phyloP scores from a whole-genome alignment of 495 filamentous ascomycete genomes.

The Talaromyces nanjingensis region DNA sequence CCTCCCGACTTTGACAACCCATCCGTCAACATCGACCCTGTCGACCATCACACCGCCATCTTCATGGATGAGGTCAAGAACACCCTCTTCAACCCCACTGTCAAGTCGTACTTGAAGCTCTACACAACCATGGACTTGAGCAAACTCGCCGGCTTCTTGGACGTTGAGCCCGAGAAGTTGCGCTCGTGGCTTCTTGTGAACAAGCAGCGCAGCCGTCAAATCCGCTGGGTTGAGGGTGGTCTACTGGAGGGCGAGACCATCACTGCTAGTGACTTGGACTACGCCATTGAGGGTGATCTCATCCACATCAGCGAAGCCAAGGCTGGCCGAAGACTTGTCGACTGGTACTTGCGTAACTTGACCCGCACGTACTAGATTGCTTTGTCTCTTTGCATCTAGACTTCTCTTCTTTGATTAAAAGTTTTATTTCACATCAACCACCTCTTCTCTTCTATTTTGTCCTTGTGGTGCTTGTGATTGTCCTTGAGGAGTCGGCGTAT shows the following conservation, averaged over 20 bases:
- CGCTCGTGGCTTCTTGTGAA: constrained; percentile 87
- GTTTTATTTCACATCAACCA: constrained; percentile 14
- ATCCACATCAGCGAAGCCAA: constrained; percentile 99
- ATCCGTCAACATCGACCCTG: constrained; percentile 86
- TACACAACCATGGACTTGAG: constrained; percentile 99
- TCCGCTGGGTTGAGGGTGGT: constrained; percentile 85
- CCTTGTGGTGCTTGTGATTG: constrained; percentile 16
- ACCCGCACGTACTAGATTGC: constrained; percentile 70
- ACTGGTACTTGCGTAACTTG: constrained; percentile 98
- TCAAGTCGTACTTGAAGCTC: constrained; percentile 96
- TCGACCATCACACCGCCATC: constrained; percentile 92
- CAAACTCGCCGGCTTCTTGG: constrained; percentile 95
- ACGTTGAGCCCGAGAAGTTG: constrained; percentile 87
- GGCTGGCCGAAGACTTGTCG: constrained; percentile 90
- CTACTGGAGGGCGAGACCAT: constrained; percentile 88
- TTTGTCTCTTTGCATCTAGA: constrained; percentile 12
- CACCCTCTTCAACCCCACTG: constrained; percentile 84
- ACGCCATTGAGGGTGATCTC: constrained; percentile 92
- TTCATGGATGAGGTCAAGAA: constrained; percentile 99
- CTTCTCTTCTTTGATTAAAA: constrained; percentile 12
- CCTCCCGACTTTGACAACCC: constrained; percentile 96
- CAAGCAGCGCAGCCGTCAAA: constrained; percentile 96
- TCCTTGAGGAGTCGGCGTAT: constrained; percentile 14
- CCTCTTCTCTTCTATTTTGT: constrained; percentile 16
- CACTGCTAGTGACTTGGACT: constrained; percentile 88